Base-by-base conservation (phyloP, 768 basidiomycete genomes). In the Pisolithus tinctorius region DNA sequence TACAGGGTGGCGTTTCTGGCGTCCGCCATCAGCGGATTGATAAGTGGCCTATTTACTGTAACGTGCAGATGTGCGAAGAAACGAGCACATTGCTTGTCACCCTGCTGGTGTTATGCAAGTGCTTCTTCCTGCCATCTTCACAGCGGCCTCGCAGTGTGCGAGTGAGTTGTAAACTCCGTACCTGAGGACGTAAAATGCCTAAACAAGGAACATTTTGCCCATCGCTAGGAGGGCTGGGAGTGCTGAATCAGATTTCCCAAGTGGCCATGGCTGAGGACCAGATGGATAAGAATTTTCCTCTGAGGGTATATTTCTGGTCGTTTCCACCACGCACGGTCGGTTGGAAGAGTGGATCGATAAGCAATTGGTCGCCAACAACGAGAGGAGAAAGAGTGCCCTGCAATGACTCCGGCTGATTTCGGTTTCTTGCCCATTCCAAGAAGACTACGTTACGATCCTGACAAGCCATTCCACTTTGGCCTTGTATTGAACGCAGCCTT, bases 391-490 rank as follows among this genome's bases (percentile, higher is more conserved):
- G 34, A 31, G 9, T 10, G 30, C 30, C 5, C 34, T 34, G 34
- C 34, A 13, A 34, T 34, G 6, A 34, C 23, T 1, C 47, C 56
- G 1, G 75, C 65, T 46, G 84, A 88, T 58, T 82, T 86, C 59
- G 76, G 79, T 13, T 69, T 87, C 53, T 55, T 88, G 7, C 84
- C 83, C 0, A 83, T 88, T 29, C 86, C 86, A 0, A 69, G 65
- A 55, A 63, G 70, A 36, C 66, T 83, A 4, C 78, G 74, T 46
- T 81, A 81, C 54, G 65, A 81, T 59, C 73, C 78, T 11, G 55
- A 71, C 4, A 73, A 67, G 16, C 78, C 79, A 0, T 75, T 76
- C 36, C 67, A 76, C 50, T 83, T 84, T 55, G 77, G 78, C 4
- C 46, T 79, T 9, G 31, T 75, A 41, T 60, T 82, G 34, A 86